Base-by-base conservation (phyloP, 345 rosid genomes). In the Eucalyptus grandis region DNA sequence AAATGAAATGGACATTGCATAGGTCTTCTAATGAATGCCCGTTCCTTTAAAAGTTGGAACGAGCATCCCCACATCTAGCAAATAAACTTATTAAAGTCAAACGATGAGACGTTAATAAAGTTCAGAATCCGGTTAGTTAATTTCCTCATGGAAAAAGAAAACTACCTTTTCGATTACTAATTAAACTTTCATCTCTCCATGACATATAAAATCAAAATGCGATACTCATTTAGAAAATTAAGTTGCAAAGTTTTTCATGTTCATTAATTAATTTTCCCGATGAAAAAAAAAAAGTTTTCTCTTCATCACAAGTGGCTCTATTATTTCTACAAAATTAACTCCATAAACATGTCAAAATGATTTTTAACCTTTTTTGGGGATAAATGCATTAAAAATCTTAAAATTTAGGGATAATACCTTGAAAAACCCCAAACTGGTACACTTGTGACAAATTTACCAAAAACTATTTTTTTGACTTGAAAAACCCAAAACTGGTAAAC, bases 251-350 rank as follows among this genome's bases (percentile, higher is more conserved):
- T 62, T 30, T 62, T 30, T 30, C 9, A 30, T 0, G 9, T 27
- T 62, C 17, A 30, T 13, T 14, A 62, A 14, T 62, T 30, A 58
- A 11, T 26, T 26, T 58, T 0, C 54, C 54, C 0, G 0, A 51
- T 51, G 14, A 58, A 58, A 58, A 11, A 58, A 11, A 2, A 24
- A 4, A 11, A 58, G n/a, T 26, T 24, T 10, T 58, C 14, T 30
- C 31, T 27, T 27, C 6, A 12, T 30, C 31, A 14, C 69, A 30
- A 12, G 69, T 27, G 0, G 30, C 16, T 27, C 69, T 27, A 60
- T 60, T 14, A 14, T 60, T 60, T 27, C 27, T 30, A 62, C 65
- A 11, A 54, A 19, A 54, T 54, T 21, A 54, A 54, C 26, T 54
- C 58, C 26, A 21, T 8, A 51, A 51, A 51, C 54, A 51, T 51